phyloP scores from a whole-genome alignment of 169 alveolate species.

The Plasmodium ovale region DNA sequence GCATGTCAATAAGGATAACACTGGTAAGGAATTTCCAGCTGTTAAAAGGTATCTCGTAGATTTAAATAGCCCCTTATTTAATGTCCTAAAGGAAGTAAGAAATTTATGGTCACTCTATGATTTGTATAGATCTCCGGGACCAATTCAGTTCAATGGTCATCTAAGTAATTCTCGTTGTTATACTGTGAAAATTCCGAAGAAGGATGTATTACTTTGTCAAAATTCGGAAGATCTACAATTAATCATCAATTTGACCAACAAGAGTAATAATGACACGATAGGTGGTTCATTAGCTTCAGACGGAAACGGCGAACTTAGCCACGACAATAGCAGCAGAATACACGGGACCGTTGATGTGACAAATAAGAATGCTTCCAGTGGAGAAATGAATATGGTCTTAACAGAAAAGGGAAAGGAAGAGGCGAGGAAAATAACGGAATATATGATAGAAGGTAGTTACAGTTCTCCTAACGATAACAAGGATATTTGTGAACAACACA shows the following conservation, averaged over 20 bases:
- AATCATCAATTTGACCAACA: conserved; percentile 40
- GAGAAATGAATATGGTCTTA: not conserved
- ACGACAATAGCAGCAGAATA: too few relatives aligned
- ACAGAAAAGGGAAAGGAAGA: not conserved
- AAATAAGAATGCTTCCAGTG: not conserved
- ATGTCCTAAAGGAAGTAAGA: conserved; percentile 92
- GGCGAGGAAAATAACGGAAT: not conserved
- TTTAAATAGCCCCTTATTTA: conserved; percentile 93
- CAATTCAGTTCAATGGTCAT: conserved; percentile 94
- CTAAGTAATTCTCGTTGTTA: conserved; percentile 80
- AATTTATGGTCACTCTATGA: conserved; percentile 95
- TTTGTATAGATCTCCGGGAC: conserved; percentile 96
- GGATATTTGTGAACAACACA: conserved; percentile 15
- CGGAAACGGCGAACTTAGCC: too few relatives aligned
- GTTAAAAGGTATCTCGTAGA: conserved; percentile 95
- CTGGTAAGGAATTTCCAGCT: conserved; percentile 82
- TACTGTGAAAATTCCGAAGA: conserved; percentile 72
- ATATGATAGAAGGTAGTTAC: not conserved
- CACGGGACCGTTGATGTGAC: not conserved
- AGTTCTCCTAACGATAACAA: not conserved
- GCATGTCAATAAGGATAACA: conserved; percentile 83
- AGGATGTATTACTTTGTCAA: conserved; percentile 35
- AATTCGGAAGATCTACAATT: conserved; percentile 44
- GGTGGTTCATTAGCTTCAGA: not conserved
- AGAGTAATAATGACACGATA: not conserved